phyloP scores from a whole-genome alignment of 495 filamentous ascomycete species.

The Aspergillus conjunctus region DNA sequence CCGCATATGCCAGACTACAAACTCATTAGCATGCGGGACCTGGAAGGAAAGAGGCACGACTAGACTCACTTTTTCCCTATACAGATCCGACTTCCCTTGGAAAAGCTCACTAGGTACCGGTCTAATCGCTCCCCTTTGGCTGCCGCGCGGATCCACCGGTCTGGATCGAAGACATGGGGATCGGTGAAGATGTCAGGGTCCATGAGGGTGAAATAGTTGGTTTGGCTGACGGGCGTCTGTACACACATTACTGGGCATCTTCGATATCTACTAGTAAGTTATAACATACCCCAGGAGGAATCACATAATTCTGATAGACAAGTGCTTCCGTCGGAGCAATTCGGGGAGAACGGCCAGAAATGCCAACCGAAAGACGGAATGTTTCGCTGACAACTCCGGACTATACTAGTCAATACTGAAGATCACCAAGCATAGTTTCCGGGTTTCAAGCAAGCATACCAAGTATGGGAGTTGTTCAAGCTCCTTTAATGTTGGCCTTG shows the following conservation, averaged over 20 bases:
- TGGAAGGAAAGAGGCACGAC: not conserved
- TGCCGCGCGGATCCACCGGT: slow-evolving; percentile 49
- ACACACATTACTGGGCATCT: slow-evolving; percentile 18
- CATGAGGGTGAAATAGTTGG: slow-evolving; percentile 45
- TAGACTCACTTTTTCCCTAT: slow-evolving; percentile 41
- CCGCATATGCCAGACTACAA: slow-evolving; percentile 46
- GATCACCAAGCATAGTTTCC: no score
- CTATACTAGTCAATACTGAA: slow-evolving; percentile 23
- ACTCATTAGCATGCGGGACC: slow-evolving; percentile 14
- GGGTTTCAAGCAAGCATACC: slow-evolving; percentile 26
- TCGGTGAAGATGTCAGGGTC: slow-evolving; percentile 52
- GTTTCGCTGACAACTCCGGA: slow-evolving; percentile 47
- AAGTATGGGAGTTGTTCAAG: slow-evolving; percentile 58
- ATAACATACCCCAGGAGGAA: slow-evolving; percentile 35
- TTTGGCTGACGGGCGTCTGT: slow-evolving; percentile 50
- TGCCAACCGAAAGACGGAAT: slow-evolving; percentile 47
- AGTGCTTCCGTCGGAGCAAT: slow-evolving; percentile 45
- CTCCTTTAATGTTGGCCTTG: slow-evolving; percentile 35
- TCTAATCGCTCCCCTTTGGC: slow-evolving; percentile 36
- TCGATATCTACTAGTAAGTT: no score
- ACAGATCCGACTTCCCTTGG: slow-evolving; percentile 46
- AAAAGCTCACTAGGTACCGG: slow-evolving; percentile 44
- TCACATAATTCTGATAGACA: slow-evolving; percentile 42
- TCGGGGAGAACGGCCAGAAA: slow-evolving; percentile 42
- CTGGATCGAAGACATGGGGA: slow-evolving; percentile 49